Percentiles rank a stretch among this genome's conserved stretches.
Evolutionary conservation across 169 alveolate genomes (phyloP).

Genomic region (Eimeria maxima): DNA sequence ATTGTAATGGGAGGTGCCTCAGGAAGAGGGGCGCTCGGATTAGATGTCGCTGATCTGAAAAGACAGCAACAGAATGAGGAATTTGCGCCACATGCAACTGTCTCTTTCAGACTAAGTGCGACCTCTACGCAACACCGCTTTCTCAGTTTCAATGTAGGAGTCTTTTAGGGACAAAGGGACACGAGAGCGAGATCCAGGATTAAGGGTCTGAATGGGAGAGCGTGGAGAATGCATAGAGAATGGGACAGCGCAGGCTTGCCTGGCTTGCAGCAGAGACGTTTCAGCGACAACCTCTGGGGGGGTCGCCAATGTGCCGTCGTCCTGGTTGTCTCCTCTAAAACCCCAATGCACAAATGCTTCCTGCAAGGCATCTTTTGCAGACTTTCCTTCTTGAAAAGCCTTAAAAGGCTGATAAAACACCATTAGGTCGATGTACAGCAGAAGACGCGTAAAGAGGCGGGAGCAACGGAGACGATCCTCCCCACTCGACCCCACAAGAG

Average conservation of each 20-base stretch:
- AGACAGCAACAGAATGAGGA: not conserved
- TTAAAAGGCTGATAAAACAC: not conserved
- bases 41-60: not conserved
- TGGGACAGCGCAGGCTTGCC: not conserved
- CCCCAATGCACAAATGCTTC: constrained; percentile 51
- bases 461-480: constrained; percentile 10
- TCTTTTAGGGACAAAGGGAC: not conserved
- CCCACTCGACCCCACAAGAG: not conserved
- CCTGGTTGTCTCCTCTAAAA: not conserved
- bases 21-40: not conserved
- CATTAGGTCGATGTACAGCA: constrained; percentile 50
- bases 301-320: not conserved
- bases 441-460: not conserved
- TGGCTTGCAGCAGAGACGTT: constrained; percentile 9
- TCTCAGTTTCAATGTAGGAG: not conserved
- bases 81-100: not conserved
- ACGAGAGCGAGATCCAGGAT: not conserved
- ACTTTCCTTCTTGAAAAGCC: not conserved
- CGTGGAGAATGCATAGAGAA: too few species aligned
- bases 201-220: not conserved
- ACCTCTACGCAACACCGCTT: not conserved
- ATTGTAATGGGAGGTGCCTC: not conserved
- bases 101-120: not conserved
- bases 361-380: not conserved
- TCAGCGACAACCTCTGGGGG: not conserved